phyloP scores from a whole-genome alignment of 371 early-diverging fungal genomes.

The Mortierella sp. region DNA sequence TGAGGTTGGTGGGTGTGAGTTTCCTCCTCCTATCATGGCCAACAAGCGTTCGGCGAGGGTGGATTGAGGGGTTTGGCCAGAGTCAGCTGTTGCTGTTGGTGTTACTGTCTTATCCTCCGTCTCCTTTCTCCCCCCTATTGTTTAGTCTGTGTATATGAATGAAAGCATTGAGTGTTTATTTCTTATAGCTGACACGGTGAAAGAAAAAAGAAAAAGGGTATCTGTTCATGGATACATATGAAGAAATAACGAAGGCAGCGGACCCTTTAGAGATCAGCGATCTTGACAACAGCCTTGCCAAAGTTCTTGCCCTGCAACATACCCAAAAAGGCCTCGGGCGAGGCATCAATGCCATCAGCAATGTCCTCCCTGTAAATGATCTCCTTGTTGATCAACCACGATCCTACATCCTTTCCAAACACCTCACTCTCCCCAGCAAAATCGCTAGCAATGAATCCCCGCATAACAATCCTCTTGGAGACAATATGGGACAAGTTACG shows the following conservation, averaged over 20 bases:
- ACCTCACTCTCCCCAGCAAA: slow-evolving; percentile 50
- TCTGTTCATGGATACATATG: not conserved
- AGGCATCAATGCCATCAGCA: slow-evolving; percentile 71
- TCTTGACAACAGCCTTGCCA: slow-evolving; percentile 77
- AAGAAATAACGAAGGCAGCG: not conserved
- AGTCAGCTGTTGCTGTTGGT: no score
- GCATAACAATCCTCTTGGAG: slow-evolving; percentile 64
- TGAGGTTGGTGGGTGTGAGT: not conserved
- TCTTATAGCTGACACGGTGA: not conserved
- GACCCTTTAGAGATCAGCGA: slow-evolving; percentile 47
- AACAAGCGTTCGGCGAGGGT: not conserved
- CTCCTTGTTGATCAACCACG: slow-evolving; percentile 64
- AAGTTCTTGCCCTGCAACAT: slow-evolving; percentile 75
- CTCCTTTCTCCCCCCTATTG: no score
- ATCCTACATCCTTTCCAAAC: slow-evolving; percentile 63
- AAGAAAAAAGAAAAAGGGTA: not conserved
- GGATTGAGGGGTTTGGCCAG: no score
- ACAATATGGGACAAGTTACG: slow-evolving; percentile 63
- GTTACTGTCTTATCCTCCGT: not conserved
- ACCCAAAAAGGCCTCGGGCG: slow-evolving; percentile 72
- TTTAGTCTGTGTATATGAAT: not conserved
- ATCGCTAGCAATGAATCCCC: slow-evolving; percentile 70
- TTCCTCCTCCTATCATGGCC: not conserved
- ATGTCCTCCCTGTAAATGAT: slow-evolving; percentile 68
- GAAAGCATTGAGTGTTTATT: not conserved